These are phyloP conservation scores for Coemansia sp. DNA, from an alignment of 192 early-diverging fungal species.

Conservation along the genomic window DNA sequence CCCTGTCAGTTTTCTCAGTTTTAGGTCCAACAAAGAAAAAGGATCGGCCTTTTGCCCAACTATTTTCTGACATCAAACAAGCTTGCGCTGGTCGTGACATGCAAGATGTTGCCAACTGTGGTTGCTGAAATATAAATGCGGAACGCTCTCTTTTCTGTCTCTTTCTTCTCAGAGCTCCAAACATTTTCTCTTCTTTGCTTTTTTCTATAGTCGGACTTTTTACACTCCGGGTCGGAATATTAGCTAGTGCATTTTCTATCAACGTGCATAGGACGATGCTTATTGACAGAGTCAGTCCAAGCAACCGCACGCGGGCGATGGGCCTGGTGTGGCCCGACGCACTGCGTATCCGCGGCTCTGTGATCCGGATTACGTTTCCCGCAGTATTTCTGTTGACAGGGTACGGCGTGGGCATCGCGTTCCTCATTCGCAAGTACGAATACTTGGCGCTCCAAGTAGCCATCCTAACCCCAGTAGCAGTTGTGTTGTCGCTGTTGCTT, in stretches of 20 bases:
- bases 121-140: background rate
- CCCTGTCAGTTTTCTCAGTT: background rate
- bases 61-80: background rate
- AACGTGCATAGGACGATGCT: constrained; percentile 26
- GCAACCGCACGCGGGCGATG: constrained; percentile 35
- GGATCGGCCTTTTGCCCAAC: background rate
- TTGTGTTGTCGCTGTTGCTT: constrained; percentile 57
- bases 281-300: constrained; percentile 31
- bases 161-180: background rate
- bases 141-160: background rate
- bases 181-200: background rate
- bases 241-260: background rate
- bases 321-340: constrained; percentile 42
- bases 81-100: background rate
- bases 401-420: constrained; percentile 52
- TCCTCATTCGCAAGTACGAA: constrained; percentile 33
- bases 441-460: constrained; percentile 34
- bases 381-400: constrained; percentile 40
- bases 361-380: constrained; percentile 46
- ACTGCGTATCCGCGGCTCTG: constrained; percentile 50
- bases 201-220: background rate
- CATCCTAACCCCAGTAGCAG: constrained; percentile 52
- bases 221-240: background rate
- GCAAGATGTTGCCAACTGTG: background rate
- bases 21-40: background rate